Base-by-base conservation (phyloP, 2,329 filamentous ascomycete genomes). In the Bipolaris oryzae region DNA sequence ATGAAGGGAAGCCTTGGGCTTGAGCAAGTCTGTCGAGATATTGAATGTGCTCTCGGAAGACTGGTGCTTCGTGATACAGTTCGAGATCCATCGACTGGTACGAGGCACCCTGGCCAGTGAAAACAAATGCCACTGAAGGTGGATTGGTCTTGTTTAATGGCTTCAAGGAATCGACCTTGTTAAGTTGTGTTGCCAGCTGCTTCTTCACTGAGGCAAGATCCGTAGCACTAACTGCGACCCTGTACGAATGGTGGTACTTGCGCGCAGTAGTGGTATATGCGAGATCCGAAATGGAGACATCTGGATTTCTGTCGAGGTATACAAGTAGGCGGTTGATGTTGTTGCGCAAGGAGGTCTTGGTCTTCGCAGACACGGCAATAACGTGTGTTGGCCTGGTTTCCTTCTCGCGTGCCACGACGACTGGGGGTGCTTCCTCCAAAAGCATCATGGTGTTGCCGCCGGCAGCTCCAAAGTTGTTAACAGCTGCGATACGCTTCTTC, bases 51-150 rank as follows among this genome's bases (percentile, higher is more conserved):
- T 58, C 28, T 3, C 72, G 65, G 67, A 77, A 79, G 7, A 43
- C 46, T 11, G 63, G 47, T 1, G 57, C 55, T 7, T 67, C 34
- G 21, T 70, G 37, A 34, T 63, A 63, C 2, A 71, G 52, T 44
- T 67, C 51, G 15, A 49, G 41, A 25, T 41, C 51, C 55, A 70
- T 62, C 0, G 39, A 51, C 7, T 50, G 46, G 48, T 74, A 68
- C 1, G 52, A 63, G 1, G 70, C 56, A 3, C 77, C 77, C 63
- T 79, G 76, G 2, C 77, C 77, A 21, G 50, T 53, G 42, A 53
- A 46, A 11, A 39, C 50, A 11, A 53, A 53, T 6, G 43, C 42
- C 7, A 53, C 16, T 4, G 44, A 77, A 5, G 49, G 39, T 3
- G 49, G 16, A 7, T 35, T 31, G 13, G 13, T 21, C 20, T 23